These are phyloP conservation scores for Cutaneotrichosporon cyanovorans DNA, from an alignment of 1,284 basidiomycete species.

Conservation along the genomic window DNA sequence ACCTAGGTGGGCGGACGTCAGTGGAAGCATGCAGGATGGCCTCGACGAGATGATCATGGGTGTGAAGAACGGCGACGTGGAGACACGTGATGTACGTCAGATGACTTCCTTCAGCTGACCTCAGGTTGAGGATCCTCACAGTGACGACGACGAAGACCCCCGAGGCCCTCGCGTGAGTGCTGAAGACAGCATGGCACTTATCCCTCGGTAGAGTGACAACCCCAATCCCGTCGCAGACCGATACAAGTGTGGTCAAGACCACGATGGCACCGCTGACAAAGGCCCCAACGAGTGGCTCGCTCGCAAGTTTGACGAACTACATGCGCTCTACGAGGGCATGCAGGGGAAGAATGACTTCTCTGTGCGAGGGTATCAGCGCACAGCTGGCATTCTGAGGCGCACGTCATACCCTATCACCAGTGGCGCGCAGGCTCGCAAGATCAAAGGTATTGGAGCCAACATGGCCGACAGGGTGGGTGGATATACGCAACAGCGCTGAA, in stretches of 20 bases:
- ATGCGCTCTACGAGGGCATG: constrained; percentile 32
- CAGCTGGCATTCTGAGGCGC: constrained; percentile 36
- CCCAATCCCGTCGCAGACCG: constrained; percentile 16
- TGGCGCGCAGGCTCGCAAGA: constrained; percentile 56
- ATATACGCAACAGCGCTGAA: neutral
- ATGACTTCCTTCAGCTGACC: neutral
- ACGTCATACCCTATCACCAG: constrained; percentile 56
- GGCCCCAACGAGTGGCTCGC: constrained; percentile 44
- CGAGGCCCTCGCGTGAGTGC: neutral
- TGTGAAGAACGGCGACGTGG: constrained; percentile 22
- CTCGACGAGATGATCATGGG: constrained; percentile 37
- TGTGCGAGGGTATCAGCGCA: constrained; percentile 29
- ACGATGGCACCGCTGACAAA: constrained; percentile 20
- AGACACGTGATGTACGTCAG: constrained; percentile 3
- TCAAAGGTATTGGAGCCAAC: constrained; percentile 63
- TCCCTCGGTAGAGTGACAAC: constrained; percentile 3
- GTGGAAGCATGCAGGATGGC: constrained; percentile 20
- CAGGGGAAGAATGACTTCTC: constrained; percentile 37
- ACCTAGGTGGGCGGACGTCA: constrained; percentile 27
- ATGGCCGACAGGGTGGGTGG: constrained; percentile 62
- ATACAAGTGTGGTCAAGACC: constrained; percentile 35
- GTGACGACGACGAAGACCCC: constrained; percentile 1
- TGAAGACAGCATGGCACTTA: neutral
- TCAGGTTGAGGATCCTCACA: constrained; percentile 2
- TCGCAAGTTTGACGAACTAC: constrained; percentile 36